Evolutionary conservation across 257 asterid genomes (phyloP), one percentile per base, ranked within the genome.

Genomic region (Scutellaria barbata): DNA sequence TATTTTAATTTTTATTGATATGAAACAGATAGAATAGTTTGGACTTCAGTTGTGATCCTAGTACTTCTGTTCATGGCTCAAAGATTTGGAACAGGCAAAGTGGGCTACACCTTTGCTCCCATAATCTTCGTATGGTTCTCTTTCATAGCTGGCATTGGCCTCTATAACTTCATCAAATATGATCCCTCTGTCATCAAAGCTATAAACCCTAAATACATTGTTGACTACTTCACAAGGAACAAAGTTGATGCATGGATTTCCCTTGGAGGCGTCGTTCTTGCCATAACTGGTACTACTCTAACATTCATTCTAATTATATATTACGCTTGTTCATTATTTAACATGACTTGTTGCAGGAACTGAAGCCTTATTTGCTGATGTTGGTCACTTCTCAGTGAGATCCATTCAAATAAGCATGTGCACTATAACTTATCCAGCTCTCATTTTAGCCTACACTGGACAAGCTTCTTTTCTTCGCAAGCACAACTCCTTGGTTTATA

Each of bases 291-390:
- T 87, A 0, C 17, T 22, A 22, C 25, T 22, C 25, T n/a, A n/a
- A n/a, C n/a, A n/a, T n/a, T n/a, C n/a, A n/a, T n/a, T n/a, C n/a
- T n/a, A n/a, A n/a, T n/a, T n/a, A n/a, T 20, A 20, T 20, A 20
- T 20, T 20, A 20, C 25, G 2, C 25, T 22, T 22, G 25, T 22
- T 22, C 25, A 22, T 1, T 22, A 22, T 22, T 22, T 22, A 22
- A 22, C 25, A 22, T 22, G 25, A 22, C 25, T 22, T 22, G 25
- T 22, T 68, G 74, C 82, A 84, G 92, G 95, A 62, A 68, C 88
- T 1, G 96, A 88, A 73, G 96, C 96, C 5, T 50, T 90, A 33
- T 90, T 88, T 71, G 95, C 92, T 0, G 92, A 90, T 52, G 80
- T 90, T 18, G 95, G 88, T 1, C 95, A 90, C 63, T 88, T 90